Conservation (phyloP, 2,329 filamentous ascomycete genomes). For the Cytospora piceae region DNA sequence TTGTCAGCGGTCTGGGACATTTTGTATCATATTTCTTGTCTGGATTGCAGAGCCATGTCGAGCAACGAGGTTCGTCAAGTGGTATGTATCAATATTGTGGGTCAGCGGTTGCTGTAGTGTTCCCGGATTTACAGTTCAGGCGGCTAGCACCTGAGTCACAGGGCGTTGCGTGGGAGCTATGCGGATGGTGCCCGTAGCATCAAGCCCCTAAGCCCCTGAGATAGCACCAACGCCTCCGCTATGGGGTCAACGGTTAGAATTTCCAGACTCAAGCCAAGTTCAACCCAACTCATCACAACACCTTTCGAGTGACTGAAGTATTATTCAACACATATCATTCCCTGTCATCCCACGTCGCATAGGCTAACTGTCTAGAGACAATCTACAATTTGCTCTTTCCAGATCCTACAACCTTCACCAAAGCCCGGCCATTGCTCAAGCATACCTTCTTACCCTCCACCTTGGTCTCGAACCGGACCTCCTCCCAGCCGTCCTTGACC, state of each 20-base stretch:
- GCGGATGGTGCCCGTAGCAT: not conserved
- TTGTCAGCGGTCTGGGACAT: slow-evolving; percentile 44
- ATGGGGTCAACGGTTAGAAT: too few relatives aligned
- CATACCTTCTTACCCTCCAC: slow-evolving; percentile 83
- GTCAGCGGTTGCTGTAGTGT: not conserved
- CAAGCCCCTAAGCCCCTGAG: not conserved
- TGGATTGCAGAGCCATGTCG: not conserved
- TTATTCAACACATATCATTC: not conserved
- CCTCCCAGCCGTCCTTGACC: slow-evolving; percentile 72
- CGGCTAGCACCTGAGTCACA: not conserved
- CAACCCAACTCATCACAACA: not conserved
- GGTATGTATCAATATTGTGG: not conserved
- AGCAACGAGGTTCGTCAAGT: not conserved
- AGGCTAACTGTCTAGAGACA: not conserved
- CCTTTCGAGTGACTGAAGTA: not conserved
- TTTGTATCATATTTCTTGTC: slow-evolving; percentile 17
- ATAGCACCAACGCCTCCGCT: not conserved
- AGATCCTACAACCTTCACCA: slow-evolving; percentile 67
- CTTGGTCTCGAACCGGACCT: slow-evolving; percentile 76
- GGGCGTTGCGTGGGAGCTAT: not conserved
- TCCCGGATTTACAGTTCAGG: not conserved
- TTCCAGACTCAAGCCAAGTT: not conserved
- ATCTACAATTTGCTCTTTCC: slow-evolving; percentile 66
- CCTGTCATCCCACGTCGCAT: not conserved
- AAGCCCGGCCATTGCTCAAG: slow-evolving; percentile 81